Conservation (phyloP, 306 rosid species). For the Corylus heterophylla region DNA sequence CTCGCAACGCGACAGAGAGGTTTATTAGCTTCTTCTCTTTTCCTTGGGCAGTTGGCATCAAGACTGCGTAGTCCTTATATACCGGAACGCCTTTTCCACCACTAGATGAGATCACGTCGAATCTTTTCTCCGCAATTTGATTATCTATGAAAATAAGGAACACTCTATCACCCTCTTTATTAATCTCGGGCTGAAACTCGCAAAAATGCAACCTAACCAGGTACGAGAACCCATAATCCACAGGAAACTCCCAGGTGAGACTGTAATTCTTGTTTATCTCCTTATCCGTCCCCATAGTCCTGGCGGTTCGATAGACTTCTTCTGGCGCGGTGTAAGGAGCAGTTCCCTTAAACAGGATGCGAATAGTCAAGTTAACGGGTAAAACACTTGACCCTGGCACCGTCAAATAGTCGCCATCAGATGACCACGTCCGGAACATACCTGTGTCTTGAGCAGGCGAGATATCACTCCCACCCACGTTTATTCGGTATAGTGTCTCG, state of each 20-base stretch:
- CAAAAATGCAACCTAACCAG: conserved; percentile 39
- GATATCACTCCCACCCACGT: neutral
- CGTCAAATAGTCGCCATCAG: rapidly evolving
- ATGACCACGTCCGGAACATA: neutral
- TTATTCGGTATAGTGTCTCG: neutral
- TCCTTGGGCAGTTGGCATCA: neutral
- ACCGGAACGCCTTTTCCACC: conserved; percentile 3
- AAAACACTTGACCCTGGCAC: neutral
- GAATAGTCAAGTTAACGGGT: rapidly evolving
- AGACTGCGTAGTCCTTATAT: conserved; percentile 19
- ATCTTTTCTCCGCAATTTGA: neutral
- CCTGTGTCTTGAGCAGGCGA: neutral
- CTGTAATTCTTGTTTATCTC: neutral
- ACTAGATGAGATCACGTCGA: rapidly evolving
- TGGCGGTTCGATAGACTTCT: conserved; percentile 20
- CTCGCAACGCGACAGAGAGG: neutral
- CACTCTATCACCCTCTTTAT: rapidly evolving
- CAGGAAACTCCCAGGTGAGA: conserved; percentile 29
- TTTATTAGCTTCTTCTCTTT: neutral
- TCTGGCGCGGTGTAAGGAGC: conserved; percentile 39
- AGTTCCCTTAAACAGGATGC: neutral
- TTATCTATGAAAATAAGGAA: conserved; percentile 13
- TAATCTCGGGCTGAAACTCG: neutral
- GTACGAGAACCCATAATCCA: conserved; percentile 28
- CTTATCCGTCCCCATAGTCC: conserved; percentile 22